Percentiles rank a stretch among this genome's conserved stretches.
Evolutionary conservation across 2,329 filamentous ascomycete species (phyloP).

Genomic region (Xylariaceae sp.): DNA sequence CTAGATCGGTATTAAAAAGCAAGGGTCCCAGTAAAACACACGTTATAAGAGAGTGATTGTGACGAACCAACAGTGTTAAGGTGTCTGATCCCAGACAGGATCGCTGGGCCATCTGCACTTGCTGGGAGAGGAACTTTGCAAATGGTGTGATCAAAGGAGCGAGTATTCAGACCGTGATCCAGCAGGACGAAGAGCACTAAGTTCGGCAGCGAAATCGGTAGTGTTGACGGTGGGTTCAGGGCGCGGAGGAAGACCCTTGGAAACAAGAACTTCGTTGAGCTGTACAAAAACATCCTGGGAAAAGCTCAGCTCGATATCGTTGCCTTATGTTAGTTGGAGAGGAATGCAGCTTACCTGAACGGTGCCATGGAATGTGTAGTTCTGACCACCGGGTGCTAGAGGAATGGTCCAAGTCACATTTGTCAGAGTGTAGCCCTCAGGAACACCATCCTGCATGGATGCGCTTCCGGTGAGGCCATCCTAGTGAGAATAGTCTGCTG

Average conservation of each 20-base stretch:
- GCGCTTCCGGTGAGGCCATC: neutral
- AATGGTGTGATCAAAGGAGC: neutral
- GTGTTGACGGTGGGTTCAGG: neutral
- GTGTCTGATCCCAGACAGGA: neutral
- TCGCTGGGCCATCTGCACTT: neutral
- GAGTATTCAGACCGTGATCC: neutral
- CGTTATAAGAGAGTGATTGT: too few species aligned
- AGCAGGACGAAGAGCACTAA: neutral
- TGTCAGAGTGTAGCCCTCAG: neutral
- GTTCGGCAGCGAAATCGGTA: neutral
- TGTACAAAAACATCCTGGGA: neutral
- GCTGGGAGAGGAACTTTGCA: neutral
- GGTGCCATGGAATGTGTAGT: neutral
- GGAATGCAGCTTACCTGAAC: neutral
- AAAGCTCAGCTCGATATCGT: neutral
- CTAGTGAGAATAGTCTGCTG: too few species aligned
- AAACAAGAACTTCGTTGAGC: neutral
- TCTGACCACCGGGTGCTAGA: neutral
- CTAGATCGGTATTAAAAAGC: too few species aligned
- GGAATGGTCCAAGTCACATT: neutral
- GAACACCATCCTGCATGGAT: neutral
- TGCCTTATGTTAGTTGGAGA: neutral
- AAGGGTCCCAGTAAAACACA: too few species aligned
- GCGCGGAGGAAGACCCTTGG: neutral
- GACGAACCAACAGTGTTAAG: too few species aligned